A percentile compares a stretch with the other conserved stretches of the same genome.
Evolutionary conservation across 768 basidiomycete genomes (phyloP).

Genomic region (Tylopilus sp.): DNA sequence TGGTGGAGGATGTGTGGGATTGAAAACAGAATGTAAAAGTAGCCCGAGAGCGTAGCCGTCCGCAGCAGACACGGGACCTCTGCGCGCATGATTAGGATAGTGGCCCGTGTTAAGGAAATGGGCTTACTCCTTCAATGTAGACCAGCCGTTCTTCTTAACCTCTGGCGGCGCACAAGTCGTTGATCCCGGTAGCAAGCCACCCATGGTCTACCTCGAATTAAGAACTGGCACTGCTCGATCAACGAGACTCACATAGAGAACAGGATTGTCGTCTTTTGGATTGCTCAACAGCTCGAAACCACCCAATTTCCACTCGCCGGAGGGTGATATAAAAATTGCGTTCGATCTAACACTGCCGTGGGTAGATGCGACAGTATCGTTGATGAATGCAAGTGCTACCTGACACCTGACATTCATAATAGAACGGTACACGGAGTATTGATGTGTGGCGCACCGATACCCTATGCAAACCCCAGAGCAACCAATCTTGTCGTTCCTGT

Average conservation of each 20-base stretch:
- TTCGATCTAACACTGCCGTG: slow-evolving; percentile 76
- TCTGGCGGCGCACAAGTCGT: slow-evolving; percentile 73
- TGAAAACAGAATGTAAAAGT: slow-evolving; percentile 83
- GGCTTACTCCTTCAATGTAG: slow-evolving; percentile 72
- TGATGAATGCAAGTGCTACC: slow-evolving; percentile 89
- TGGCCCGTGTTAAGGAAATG: neutral
- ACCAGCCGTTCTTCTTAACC: slow-evolving; percentile 86
- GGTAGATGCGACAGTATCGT: slow-evolving; percentile 76
- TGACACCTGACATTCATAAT: slow-evolving; percentile 27
- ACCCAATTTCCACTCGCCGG: slow-evolving; percentile 95
- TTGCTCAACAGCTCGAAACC: slow-evolving; percentile 91
- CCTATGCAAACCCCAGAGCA: slow-evolving; percentile 91
- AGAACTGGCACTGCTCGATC: slow-evolving; percentile 7
- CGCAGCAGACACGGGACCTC: slow-evolving; percentile 54
- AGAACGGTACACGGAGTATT: neutral
- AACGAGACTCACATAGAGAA: slow-evolving; percentile 66
- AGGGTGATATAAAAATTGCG: slow-evolving; percentile 85
- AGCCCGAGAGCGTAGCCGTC: slow-evolving; percentile 91
- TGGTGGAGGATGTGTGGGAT: slow-evolving; percentile 72
- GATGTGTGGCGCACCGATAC: slow-evolving; percentile 57
- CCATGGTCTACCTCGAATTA: slow-evolving; percentile 53
- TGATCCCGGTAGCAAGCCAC: slow-evolving; percentile 58
- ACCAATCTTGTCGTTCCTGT: slow-evolving; percentile 81
- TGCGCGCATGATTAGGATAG: slow-evolving; percentile 20
- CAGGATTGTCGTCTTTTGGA: slow-evolving; percentile 71